These are phyloP conservation scores for Chaetomium fimeti DNA, from an alignment of 495 filamentous ascomycete species.

Conservation along the genomic window DNA sequence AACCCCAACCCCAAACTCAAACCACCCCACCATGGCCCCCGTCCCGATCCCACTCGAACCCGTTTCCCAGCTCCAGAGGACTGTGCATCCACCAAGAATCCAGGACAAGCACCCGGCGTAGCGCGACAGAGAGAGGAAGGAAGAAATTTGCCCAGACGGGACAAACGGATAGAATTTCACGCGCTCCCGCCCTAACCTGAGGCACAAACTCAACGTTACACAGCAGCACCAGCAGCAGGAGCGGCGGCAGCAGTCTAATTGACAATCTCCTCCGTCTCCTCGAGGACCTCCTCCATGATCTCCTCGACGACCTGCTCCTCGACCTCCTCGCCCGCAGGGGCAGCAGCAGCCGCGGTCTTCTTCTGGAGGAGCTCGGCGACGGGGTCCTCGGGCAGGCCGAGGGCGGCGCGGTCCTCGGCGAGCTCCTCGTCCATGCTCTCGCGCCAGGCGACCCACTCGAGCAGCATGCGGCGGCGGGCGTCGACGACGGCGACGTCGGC, in stretches of 20 bases:
- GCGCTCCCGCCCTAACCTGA: background rate
- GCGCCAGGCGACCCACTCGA: constrained; percentile 89
- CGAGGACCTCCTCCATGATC: constrained; percentile 90
- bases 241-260: constrained; percentile 24
- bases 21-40: background rate
- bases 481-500: constrained; percentile 93
- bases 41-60: background rate
- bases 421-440: constrained; percentile 70
- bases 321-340: constrained; percentile 59
- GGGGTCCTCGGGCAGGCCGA: constrained; percentile 63
- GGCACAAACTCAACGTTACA: background rate
- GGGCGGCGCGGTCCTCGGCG: constrained; percentile 64
- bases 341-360: constrained; percentile 44
- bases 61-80: background rate
- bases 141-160: background rate
- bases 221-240: background rate
- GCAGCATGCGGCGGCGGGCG: constrained; percentile 73
- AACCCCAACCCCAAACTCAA: too few species aligned
- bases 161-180: constrained; percentile 1
- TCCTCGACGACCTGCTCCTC: constrained; percentile 78
- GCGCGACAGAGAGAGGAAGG: background rate
- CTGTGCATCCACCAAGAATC: too few species aligned
- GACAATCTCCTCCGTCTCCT: constrained; percentile 80
- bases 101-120: background rate
- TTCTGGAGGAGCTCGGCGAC: constrained; percentile 57